These are phyloP conservation scores for Ogataea philodendri DNA, from an alignment of 805 yeast species.

Conservation along the genomic window DNA sequence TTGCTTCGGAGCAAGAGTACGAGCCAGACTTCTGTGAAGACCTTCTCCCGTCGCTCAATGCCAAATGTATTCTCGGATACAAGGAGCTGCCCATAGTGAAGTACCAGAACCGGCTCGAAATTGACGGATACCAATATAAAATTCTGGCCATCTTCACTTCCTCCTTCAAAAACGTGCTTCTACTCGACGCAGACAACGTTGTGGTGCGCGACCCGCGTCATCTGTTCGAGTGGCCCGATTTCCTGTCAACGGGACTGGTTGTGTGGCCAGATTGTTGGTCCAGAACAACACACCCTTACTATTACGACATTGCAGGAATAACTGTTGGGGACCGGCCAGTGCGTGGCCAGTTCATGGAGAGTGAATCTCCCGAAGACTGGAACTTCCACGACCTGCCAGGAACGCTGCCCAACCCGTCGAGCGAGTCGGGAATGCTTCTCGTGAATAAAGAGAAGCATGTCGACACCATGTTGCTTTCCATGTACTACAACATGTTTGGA, in stretches of 20 bases:
- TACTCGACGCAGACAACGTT: slow-evolving; percentile 52
- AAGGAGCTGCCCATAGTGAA: slow-evolving; percentile 31
- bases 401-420: slow-evolving; percentile 62
- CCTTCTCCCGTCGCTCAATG: slow-evolving; percentile 41
- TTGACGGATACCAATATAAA: slow-evolving; percentile 51
- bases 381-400: slow-evolving; percentile 62
- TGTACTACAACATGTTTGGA: slow-evolving; percentile 65
- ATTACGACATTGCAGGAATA: slow-evolving; percentile 51
- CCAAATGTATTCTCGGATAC: slow-evolving; percentile 44
- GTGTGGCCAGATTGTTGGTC: slow-evolving; percentile 75
- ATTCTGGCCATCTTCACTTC: slow-evolving; percentile 48
- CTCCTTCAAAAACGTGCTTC: slow-evolving; percentile 44
- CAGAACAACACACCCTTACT: slow-evolving; percentile 61
- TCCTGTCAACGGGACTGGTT: slow-evolving; percentile 43
- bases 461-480: slow-evolving; percentile 51
- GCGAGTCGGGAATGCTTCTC: slow-evolving; percentile 69
- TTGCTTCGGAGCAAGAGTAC: slow-evolving; percentile 44
- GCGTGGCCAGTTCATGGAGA: slow-evolving; percentile 31
- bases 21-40: slow-evolving; percentile 46
- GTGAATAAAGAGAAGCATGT: slow-evolving; percentile 57
- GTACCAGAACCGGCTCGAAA: slow-evolving; percentile 24
- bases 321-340: slow-evolving; percentile 37
- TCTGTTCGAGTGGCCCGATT: slow-evolving; percentile 45
- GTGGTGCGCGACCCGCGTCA: slow-evolving; percentile 43
- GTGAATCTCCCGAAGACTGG: slow-evolving; percentile 29